These are phyloP conservation scores for Citrus cavaleriei DNA, from an alignment of 345 rosid species.

Conservation along the genomic window DNA sequence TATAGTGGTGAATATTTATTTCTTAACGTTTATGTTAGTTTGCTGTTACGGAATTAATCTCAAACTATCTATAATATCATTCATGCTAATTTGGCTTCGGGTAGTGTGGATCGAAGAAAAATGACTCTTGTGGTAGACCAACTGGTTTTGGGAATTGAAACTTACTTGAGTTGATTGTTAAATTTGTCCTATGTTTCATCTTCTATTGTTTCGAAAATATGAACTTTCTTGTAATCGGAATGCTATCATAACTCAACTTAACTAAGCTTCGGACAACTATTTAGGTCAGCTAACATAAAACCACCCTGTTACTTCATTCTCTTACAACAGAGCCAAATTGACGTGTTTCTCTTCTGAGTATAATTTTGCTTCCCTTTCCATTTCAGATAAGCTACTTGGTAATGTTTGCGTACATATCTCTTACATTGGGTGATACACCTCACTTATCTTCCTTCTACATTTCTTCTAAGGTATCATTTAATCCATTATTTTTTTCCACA, in stretches of 20 bases:
- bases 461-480: slow-evolving; percentile 73
- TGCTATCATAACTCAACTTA: background rate
- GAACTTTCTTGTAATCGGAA: background rate
- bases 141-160: background rate
- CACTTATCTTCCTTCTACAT: slow-evolving; percentile 57
- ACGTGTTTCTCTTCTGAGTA: background rate
- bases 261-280: background rate
- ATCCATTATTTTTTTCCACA: background rate
- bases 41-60: background rate
- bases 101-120: background rate
- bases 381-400: slow-evolving; percentile 88
- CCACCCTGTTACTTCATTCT: background rate
- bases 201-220: background rate
- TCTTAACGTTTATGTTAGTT: background rate
- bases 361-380: background rate
- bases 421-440: slow-evolving; percentile 78
- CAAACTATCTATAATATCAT: background rate
- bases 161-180: background rate
- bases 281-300: background rate
- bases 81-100: background rate
- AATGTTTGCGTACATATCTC: slow-evolving; percentile 89
- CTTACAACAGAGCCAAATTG: background rate
- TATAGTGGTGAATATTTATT: slow-evolving; percentile 42
- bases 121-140: background rate
- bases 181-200: background rate